Conservation (phyloP, 768 basidiomycete species). For the Pisolithus microcarpus region DNA sequence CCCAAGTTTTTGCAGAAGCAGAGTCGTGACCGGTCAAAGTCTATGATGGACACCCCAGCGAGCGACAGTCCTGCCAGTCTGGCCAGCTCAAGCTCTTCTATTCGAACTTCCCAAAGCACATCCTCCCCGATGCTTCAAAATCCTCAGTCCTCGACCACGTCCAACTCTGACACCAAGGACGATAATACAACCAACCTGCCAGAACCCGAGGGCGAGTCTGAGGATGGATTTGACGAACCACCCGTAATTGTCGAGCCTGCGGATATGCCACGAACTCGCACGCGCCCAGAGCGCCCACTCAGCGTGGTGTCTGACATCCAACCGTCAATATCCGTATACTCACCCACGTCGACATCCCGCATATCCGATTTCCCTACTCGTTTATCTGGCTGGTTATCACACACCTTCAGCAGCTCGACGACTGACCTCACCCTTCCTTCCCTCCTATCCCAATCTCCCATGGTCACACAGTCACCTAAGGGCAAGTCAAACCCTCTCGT, state of each 20-base stretch:
- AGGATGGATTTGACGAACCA: constrained; percentile 38
- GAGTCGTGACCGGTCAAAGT: constrained; percentile 53
- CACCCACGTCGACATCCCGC: constrained; percentile 37
- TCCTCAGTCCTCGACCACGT: constrained; percentile 19
- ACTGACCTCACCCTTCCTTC: constrained; percentile 64
- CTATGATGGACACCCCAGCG: constrained; percentile 34
- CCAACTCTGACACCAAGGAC: constrained; percentile 16
- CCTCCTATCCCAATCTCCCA: constrained; percentile 44
- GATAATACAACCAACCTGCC: constrained; percentile 19
- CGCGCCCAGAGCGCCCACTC: constrained; percentile 50
- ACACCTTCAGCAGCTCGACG: constrained; percentile 66
- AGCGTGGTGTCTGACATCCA: constrained; percentile 38
- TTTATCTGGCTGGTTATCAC: constrained; percentile 75
- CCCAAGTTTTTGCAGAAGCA: constrained; percentile 65
- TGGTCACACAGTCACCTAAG: constrained; percentile 32
- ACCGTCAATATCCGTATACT: constrained; percentile 40
- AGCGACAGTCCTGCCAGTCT: constrained; percentile 30
- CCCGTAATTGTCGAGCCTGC: constrained; percentile 66
- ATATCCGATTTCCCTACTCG: constrained; percentile 68
- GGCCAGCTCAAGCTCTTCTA: constrained; percentile 38
- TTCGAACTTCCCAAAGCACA: constrained; percentile 22
- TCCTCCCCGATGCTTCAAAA: constrained; percentile 25
- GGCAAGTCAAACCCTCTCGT: constrained; percentile 46
- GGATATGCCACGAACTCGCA: constrained; percentile 45
- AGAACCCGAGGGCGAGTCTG: constrained; percentile 28